Evolutionary conservation across 768 basidiomycete genomes (phyloP).

Genomic region (Dioszegia crocea): DNA sequence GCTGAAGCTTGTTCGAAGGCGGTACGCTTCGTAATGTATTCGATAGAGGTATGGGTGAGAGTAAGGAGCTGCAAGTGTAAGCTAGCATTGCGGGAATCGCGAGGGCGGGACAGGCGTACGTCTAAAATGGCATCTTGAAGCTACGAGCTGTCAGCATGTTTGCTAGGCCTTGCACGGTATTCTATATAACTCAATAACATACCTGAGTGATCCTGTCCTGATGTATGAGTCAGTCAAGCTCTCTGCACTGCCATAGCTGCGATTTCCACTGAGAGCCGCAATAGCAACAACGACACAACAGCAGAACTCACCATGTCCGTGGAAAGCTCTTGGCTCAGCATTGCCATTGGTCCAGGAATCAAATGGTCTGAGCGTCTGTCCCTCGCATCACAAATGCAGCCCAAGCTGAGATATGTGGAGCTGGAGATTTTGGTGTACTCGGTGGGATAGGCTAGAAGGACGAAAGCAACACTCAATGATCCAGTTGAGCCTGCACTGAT

Average conservation of each 20-base stretch:
- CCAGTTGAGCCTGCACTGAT: no score
- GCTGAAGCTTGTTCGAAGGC: slow-evolving; percentile 37
- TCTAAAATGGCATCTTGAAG: slow-evolving; percentile 47
- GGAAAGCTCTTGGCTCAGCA: slow-evolving; percentile 47
- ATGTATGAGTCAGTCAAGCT: not conserved
- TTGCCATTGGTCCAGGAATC: slow-evolving; percentile 19
- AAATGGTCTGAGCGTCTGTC: not conserved
- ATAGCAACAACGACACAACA: not conserved
- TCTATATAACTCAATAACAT: not conserved
- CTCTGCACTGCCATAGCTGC: no score
- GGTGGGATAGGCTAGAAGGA: no score
- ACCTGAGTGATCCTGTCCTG: slow-evolving; percentile 48
- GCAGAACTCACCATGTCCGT: slow-evolving; percentile 41
- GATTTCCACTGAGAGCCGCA: no score
- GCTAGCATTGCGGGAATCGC: not conserved
- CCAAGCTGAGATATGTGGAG: no score
- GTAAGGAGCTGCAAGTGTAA: slow-evolving; percentile 28
- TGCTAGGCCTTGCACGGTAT: no score
- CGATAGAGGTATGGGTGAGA: slow-evolving; percentile 40
- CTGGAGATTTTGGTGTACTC: no score
- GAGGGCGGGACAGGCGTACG: slow-evolving; percentile 13
- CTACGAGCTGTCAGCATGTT: slow-evolving; percentile 1
- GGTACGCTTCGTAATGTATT: slow-evolving; percentile 41
- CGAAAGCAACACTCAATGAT: no score
- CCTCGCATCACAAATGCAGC: not conserved